Base-by-base conservation (phyloP, 805 yeast species). In the Saccharomycopsis sp. region DNA sequence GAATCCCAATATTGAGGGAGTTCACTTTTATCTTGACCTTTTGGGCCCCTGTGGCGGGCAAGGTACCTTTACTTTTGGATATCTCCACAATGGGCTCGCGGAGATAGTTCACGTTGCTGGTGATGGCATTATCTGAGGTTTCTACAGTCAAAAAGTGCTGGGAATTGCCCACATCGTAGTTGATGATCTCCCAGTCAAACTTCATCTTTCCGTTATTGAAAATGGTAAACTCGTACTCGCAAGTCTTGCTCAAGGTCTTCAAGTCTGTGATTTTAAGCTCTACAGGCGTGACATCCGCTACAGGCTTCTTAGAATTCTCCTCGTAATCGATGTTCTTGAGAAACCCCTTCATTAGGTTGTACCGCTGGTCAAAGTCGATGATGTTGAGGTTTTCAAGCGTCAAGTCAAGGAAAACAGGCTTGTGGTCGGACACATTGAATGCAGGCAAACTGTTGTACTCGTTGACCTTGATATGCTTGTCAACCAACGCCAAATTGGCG, bases 381-480 rank as follows among this genome's bases (percentile, higher is more conserved):
- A 76, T 57, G 12, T 70, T 67, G 0, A 72, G 63, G 76, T 50
- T 5, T 61, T 62, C 51, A 70, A 75, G 16, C 70, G 74, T 2
- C 78, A 68, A 14, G 67, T 65, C 1, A 41, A 61, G 44, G 34
- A 24, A 59, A 2, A 83, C 85, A 0, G 88, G 87, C 54, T 75
- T 72, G 65, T 83, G 88, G 63, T 83, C 88, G 0, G 85, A 80
- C 0, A 73, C 65, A 5, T 53, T 52, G 3, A 70, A 57, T 0
- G 65, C 64, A 18, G 67, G 63, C 3, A 69, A 63, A 0, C 56
- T 20, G n/a, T 64, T 51, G 34, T 66, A 64, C 24, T 70, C 66
- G 1, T 60, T 41, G n/a, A 65, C 61, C 34, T 51, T 62, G n/a
- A 65, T 65, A 57, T 71, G 71, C 23, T 66, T 66, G 18, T 61